Conservation (phyloP, 768 basidiomycete genomes). For the Leccinum uliginosum region DNA sequence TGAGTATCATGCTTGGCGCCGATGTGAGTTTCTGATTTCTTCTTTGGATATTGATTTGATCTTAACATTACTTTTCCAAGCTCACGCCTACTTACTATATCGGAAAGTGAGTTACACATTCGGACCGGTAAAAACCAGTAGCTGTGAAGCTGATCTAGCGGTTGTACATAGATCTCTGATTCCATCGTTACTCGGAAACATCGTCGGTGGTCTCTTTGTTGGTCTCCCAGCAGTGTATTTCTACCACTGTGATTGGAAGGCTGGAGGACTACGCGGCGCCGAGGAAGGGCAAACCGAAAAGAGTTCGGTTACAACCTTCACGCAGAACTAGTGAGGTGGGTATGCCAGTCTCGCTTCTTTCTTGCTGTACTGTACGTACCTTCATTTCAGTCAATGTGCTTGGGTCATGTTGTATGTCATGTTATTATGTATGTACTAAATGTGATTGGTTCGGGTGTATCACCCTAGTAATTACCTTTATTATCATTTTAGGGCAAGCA, state of each 20-base stretch:
- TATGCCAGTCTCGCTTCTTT: neutral
- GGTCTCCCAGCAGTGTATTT: constrained; percentile 62
- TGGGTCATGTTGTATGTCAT: neutral
- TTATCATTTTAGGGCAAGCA: neutral
- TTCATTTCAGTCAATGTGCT: too few species aligned
- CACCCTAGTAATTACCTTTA: neutral
- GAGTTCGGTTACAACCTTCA: constrained; percentile 6
- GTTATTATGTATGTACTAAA: neutral
- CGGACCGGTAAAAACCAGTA: neutral
- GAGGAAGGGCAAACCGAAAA: constrained; percentile 33
- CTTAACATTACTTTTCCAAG: constrained; percentile 3
- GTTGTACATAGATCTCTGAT: constrained; percentile 53
- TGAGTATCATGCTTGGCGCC: constrained; percentile 68
- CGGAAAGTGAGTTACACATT: constrained; percentile 45
- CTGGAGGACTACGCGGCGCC: constrained; percentile 34
- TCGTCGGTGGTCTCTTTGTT: constrained; percentile 60
- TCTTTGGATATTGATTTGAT: constrained; percentile 1
- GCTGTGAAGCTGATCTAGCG: neutral
- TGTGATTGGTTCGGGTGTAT: neutral
- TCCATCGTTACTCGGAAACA: constrained; percentile 62
- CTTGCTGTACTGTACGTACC: too few species aligned
- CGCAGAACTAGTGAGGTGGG: constrained; percentile 2
- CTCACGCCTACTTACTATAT: constrained; percentile 45
- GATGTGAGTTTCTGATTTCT: constrained; percentile 39
- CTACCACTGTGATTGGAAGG: constrained; percentile 50